These are phyloP conservation scores for Galerina sulciceps DNA, from an alignment of 768 basidiomycete species.

Conservation along the genomic window DNA sequence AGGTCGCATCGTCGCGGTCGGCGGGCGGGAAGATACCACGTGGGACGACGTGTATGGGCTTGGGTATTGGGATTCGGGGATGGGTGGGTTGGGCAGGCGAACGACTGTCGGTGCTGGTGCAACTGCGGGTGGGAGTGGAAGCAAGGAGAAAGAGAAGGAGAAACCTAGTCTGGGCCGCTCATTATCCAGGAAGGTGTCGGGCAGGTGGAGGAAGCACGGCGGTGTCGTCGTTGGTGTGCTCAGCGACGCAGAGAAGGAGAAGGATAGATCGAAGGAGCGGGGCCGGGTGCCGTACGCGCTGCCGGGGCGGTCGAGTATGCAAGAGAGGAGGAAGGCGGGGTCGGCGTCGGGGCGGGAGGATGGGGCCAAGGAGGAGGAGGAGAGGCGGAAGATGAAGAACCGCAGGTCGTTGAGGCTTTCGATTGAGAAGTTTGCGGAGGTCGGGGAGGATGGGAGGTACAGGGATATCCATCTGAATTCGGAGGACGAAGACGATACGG, in stretches of 20 bases:
- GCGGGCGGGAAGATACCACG: conserved; percentile 37
- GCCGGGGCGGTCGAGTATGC: conserved; percentile 34
- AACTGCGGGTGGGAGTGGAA: background rate
- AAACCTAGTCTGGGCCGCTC: conserved; percentile 24
- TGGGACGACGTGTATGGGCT: conserved; percentile 13
- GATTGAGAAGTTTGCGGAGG: conserved; percentile 29
- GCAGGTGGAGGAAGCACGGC: conserved; percentile 29
- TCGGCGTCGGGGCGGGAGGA: conserved; percentile 11
- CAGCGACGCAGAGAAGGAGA: conserved; percentile 3
- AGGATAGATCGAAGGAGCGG: background rate
- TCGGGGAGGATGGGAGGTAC: conserved; percentile 1
- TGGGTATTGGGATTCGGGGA: conserved; percentile 9
- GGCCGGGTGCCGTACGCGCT: background rate
- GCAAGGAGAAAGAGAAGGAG: conserved; percentile 11
- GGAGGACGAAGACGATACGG: background rate
- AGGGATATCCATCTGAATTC: conserved; percentile 1
- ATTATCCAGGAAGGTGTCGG: conserved; percentile 40
- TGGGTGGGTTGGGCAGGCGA: background rate
- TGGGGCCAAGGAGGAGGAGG: conserved; percentile 15
- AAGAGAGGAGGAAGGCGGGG: conserved; percentile 30
- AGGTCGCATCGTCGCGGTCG: conserved; percentile 48
- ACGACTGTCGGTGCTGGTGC: background rate
- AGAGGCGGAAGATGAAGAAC: conserved; percentile 15
- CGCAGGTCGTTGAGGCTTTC: conserved; percentile 35
- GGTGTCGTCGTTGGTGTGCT: conserved; percentile 10